These are phyloP conservation scores for Manihot esculenta DNA, from an alignment of 441 rosid genomes.

Conservation along the genomic window DNA sequence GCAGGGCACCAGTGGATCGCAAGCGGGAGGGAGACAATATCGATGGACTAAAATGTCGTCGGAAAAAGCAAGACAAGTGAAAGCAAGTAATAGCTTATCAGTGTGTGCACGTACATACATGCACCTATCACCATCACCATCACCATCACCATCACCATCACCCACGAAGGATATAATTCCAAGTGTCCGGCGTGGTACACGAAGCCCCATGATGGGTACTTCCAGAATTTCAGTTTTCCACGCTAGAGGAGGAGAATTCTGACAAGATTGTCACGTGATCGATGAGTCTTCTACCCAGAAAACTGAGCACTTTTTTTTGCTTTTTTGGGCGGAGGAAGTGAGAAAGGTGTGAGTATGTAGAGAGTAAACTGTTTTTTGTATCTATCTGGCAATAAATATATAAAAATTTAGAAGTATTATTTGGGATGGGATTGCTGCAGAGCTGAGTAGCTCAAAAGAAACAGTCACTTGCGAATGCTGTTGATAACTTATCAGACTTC, in stretches of 20 bases:
- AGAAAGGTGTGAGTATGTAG: too few species aligned
- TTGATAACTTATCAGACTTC: too few species aligned
- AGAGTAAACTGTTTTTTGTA: too few species aligned
- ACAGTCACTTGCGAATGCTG: too few species aligned
- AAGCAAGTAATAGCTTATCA: slow-evolving; percentile 21
- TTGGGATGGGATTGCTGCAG: too few species aligned
- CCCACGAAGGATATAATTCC: too few species aligned
- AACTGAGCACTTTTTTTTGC: not conserved
- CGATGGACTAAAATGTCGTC: slow-evolving; percentile 33
- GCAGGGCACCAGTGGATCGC: slow-evolving; percentile 87
- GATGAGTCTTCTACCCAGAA: slow-evolving; percentile 3
- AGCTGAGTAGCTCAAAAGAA: too few species aligned
- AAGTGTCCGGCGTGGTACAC: not conserved
- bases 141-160: too few species aligned
- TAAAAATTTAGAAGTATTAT: too few species aligned
- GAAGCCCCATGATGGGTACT: not conserved
- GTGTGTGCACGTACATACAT: slow-evolving; percentile 9
- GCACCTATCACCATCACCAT: not conserved
- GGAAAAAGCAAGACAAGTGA: not conserved
- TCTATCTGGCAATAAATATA: too few species aligned
- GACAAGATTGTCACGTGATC: not conserved
- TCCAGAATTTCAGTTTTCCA: slow-evolving; percentile 16
- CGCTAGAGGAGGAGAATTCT: not conserved
- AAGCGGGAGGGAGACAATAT: slow-evolving; percentile 43
- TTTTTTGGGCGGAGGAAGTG: too few species aligned